Conservation (phyloP, 176 grass and related monocot species). For the Poa annua region DNA sequence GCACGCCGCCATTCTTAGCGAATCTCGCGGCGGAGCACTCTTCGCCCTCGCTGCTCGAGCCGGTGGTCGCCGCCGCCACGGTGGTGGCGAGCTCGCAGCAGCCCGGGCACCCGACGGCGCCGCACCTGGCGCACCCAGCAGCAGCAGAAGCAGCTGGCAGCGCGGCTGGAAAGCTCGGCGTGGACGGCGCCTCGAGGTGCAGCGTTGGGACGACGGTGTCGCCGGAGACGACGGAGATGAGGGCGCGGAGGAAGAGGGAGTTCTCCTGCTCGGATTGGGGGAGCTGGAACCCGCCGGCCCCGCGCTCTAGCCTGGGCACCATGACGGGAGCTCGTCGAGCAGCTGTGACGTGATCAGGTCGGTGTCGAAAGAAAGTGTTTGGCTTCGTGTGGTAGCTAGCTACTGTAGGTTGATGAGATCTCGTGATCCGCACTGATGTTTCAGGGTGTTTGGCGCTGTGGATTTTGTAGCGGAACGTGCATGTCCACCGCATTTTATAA, state of each 20-base stretch:
- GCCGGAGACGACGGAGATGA: conserved; percentile 69
- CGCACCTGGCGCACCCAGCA: conserved; percentile 43
- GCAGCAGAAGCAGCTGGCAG: background rate
- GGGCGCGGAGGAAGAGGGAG: conserved; percentile 67
- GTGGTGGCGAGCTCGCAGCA: conserved; percentile 41
- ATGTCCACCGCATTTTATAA: background rate
- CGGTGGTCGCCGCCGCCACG: background rate
- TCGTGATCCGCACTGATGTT: background rate
- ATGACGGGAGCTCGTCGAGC: conserved; percentile 26
- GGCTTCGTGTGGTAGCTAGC: background rate
- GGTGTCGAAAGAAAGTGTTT: background rate
- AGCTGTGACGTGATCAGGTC: background rate
- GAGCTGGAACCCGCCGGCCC: conserved; percentile 49
- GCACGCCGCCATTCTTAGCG: background rate
- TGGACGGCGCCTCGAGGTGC: background rate
- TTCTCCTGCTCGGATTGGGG: conserved; percentile 71
- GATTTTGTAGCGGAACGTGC: background rate
- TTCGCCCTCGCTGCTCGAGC: conserved; percentile 50
- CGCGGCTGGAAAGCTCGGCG: background rate
- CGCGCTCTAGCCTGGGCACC: conserved; percentile 53
- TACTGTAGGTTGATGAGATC: background rate
- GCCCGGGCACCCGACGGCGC: conserved; percentile 46
- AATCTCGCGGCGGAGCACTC: conserved; percentile 2
- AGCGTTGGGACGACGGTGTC: conserved; percentile 23
- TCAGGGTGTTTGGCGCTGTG: background rate